phyloP scores from a whole-genome alignment of 306 rosid species.

The Prosopis cineraria region DNA sequence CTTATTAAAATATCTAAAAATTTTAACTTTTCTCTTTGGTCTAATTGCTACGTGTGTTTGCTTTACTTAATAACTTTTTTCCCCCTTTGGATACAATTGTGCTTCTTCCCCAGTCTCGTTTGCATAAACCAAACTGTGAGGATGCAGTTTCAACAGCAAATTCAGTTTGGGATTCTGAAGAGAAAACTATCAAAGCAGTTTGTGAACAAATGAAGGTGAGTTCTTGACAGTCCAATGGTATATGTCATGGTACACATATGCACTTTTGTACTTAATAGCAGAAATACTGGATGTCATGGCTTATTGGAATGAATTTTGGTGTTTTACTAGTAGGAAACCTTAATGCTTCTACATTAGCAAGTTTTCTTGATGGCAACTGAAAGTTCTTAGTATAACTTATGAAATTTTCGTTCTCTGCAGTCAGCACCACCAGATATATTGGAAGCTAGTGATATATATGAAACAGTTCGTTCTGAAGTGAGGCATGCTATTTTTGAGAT shows the following conservation, averaged over 20 bases:
- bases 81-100: too few relatives aligned
- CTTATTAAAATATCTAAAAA: neutral
- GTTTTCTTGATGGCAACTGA: conserved; percentile 9
- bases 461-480: conserved; percentile 87
- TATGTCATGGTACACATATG: conserved; percentile 5
- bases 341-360: conserved; percentile 22
- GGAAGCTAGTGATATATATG: conserved; percentile 65
- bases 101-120: conserved; percentile 49
- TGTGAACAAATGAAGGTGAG: conserved; percentile 66
- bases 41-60: conserved; percentile 18
- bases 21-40: conserved; percentile 1
- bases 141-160: conserved; percentile 57
- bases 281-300: conserved; percentile 2
- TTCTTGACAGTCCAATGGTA: conserved; percentile 3
- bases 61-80: conserved; percentile 32
- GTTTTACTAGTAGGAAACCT: neutral
- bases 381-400: neutral
- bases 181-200: conserved; percentile 63
- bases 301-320: neutral
- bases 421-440: conserved; percentile 43
- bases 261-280: neutral
- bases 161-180: conserved; percentile 69
- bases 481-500: conserved; percentile 86
- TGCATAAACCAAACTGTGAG: conserved; percentile 40
- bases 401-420: conserved; percentile 46